These are phyloP conservation scores for Colletotrichum melonis DNA, from an alignment of 2,329 filamentous ascomycete genomes.

Conservation along the genomic window DNA sequence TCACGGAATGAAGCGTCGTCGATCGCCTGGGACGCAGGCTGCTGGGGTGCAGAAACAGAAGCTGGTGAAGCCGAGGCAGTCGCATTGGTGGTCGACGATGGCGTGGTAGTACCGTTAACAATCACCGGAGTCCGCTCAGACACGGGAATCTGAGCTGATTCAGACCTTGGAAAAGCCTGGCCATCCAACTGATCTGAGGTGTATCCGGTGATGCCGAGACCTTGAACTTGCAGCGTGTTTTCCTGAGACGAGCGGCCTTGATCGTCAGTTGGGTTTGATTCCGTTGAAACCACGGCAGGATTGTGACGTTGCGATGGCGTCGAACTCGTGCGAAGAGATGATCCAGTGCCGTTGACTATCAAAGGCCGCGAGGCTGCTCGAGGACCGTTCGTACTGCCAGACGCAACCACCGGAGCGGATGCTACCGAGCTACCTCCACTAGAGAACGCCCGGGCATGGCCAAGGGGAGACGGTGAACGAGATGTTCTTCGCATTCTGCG, in stretches of 20 bases:
- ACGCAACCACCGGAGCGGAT: conserved; percentile 52
- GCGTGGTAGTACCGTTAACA: conserved; percentile 48
- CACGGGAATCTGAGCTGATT: conserved; percentile 34
- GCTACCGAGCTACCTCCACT: conserved; percentile 50
- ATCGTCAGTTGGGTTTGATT: conserved; percentile 39
- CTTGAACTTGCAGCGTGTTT: conserved; percentile 42
- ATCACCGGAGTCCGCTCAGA: conserved; percentile 46
- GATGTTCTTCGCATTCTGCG: conserved; percentile 64
- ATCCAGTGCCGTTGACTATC: conserved; percentile 66
- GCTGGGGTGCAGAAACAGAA: conserved; percentile 1
- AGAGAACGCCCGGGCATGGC: conserved; percentile 59
- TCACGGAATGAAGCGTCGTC: conserved; percentile 56
- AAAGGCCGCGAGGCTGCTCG: conserved; percentile 56
- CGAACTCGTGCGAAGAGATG: conserved; percentile 50
- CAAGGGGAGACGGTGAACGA: conserved; percentile 66
- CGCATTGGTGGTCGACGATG: conserved; percentile 17
- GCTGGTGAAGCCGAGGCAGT: conserved; percentile 22
- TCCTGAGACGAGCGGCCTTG: conserved; percentile 38
- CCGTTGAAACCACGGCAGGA: background rate
- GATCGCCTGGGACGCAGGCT: background rate
- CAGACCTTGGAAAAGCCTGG: background rate
- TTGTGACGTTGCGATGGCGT: conserved; percentile 34
- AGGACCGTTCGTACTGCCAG: conserved; percentile 48
- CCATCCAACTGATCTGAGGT: conserved; percentile 8
- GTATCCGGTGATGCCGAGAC: conserved; percentile 28